Evolutionary conservation across 1,284 basidiomycete genomes (phyloP).

Genomic region (Fomitopsis palustris): DNA sequence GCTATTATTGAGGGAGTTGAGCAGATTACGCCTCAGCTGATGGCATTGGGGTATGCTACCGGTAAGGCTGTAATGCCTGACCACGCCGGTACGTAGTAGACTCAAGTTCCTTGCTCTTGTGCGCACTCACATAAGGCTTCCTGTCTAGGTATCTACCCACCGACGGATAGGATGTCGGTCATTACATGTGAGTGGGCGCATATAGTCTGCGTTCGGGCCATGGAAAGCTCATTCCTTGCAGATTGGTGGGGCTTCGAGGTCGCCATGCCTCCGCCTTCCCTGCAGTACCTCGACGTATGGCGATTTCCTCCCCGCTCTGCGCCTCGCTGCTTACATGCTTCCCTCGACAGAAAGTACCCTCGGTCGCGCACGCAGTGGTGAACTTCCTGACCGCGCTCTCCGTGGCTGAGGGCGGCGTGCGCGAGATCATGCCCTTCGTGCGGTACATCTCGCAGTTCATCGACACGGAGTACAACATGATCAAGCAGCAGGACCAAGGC

Average conservation of each 20-base stretch:
- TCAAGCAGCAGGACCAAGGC: conserved; percentile 62
- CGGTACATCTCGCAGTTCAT: conserved; percentile 75
- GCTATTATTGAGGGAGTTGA: conserved; percentile 64
- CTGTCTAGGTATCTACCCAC: conserved; percentile 58
- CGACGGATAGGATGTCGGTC: conserved; percentile 70
- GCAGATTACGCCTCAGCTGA: conserved; percentile 69
- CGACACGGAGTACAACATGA: conserved; percentile 65
- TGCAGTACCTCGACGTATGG: conserved; percentile 54
- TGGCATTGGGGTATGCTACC: conserved; percentile 75
- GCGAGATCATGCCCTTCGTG: conserved; percentile 75
- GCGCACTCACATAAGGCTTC: neutral
- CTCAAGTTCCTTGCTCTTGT: neutral
- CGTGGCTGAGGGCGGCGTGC: conserved; percentile 63
- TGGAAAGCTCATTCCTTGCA: conserved; percentile 20
- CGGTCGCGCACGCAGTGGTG: conserved; percentile 57
- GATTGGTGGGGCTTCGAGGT: conserved; percentile 86
- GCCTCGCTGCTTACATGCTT: neutral
- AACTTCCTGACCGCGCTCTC: conserved; percentile 72
- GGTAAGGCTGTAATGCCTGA: conserved; percentile 64
- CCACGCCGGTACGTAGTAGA: conserved; percentile 46
- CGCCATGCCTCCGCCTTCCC: conserved; percentile 63
- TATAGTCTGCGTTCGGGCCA: neutral
- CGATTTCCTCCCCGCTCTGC: neutral
- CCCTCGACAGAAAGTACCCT: conserved; percentile 47
- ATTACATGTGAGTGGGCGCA: conserved; percentile 58